Evolutionary conservation across 306 rosid species (phyloP), one percentile per base, ranked within the genome.

Genomic region (Biancaea sappan): DNA sequence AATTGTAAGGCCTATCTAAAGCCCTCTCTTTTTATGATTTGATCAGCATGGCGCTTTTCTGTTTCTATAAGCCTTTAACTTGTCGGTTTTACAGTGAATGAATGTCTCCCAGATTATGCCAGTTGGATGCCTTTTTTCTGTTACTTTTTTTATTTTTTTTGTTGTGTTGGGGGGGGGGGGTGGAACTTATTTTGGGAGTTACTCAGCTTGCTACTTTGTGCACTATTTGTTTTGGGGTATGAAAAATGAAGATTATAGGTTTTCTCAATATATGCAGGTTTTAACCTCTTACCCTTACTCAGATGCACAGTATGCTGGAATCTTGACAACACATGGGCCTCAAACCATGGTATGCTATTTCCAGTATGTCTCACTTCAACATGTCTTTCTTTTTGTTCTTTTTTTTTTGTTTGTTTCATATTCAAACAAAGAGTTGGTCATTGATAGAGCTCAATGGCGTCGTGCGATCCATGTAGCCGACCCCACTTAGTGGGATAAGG

Each of bases 221-320:
- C 25, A 40, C 11, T 47, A 12, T 58, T 16, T 75, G 28, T 37
- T 25, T 75, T 56, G 50, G 25, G 38, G 8, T 46, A 40, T 61
- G 53, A n/a, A 11, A 26, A 58, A 64, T 52, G 71, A 80, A 72
- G 50, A 63, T 73, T 50, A 19, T 71, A 77, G 72, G 64, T 59
- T 74, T 80, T 66, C 47, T 74, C 56, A 34, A 73, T 52, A 38
- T 77, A 35, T 85, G 91, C 91, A 90, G 98, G 91, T 84, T 77
- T 72, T 90, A 57, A 78, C 92, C 19, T 67, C 96, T 15, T 79
- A 84, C 83, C 89, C 94, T 29, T 82, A 82, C 86, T 77, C 81
- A 37, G 90, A 88, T 76, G 85, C 88, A 81, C 92, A 86, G 15
- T 88, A 79, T 69, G 82, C 87, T 54, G 90, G 81, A 82, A 43